These are phyloP conservation scores for Gossypium laxum DNA, from an alignment of 441 rosid genomes.

Conservation along the genomic window DNA sequence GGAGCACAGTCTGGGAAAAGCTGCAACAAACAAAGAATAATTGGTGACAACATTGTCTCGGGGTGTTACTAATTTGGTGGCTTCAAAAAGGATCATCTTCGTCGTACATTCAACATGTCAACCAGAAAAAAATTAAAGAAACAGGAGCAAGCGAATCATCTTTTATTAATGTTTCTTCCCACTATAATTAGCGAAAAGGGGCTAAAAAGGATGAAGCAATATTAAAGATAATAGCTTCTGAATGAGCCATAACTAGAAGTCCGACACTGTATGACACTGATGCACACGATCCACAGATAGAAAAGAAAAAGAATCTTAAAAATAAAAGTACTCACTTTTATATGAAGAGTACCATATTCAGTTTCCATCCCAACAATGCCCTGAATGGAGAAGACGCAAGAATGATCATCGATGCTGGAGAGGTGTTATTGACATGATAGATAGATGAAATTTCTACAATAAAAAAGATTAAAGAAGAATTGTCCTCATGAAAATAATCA, in stretches of 20 bases:
- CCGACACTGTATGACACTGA: not conserved
- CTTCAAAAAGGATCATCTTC: not conserved
- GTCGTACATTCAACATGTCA: not conserved
- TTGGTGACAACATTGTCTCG: not conserved
- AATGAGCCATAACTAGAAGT: not conserved
- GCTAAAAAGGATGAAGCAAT: not conserved
- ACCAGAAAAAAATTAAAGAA: not conserved
- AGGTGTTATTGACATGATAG: not conserved
- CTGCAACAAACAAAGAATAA: constrained; percentile 33
- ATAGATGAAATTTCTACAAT: not conserved
- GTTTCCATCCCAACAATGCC: constrained; percentile 82
- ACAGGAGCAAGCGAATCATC: not conserved
- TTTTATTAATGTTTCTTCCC: not conserved
- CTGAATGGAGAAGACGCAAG: constrained; percentile 27
- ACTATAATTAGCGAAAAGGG: not conserved
- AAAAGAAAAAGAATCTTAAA: not conserved
- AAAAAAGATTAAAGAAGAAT: not conserved
- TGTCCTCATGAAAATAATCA: not conserved
- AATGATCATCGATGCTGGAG: constrained; percentile 4
- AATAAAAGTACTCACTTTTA: constrained; percentile 49
- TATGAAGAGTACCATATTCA: constrained; percentile 60
- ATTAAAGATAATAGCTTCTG: not conserved
- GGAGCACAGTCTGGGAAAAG: constrained; percentile 92
- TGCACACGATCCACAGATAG: not conserved
- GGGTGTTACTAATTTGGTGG: not conserved